These are phyloP conservation scores for Fusarium siculi DNA, from an alignment of 2,329 filamentous ascomycete genomes.

Conservation along the genomic window DNA sequence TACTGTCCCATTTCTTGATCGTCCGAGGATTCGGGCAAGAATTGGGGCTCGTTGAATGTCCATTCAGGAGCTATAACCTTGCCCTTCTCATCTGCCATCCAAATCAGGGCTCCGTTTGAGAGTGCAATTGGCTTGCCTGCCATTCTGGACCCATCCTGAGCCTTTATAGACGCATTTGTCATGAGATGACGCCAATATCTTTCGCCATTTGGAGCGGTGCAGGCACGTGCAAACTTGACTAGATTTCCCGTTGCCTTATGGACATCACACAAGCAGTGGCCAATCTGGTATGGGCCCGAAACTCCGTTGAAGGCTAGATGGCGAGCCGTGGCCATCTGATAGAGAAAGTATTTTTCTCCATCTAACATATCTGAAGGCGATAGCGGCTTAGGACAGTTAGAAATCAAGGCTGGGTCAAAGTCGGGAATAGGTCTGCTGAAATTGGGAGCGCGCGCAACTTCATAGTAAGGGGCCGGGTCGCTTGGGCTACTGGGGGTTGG, in stretches of 20 bases:
- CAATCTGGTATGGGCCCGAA: conserved; percentile 38
- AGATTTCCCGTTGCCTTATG: conserved; percentile 11
- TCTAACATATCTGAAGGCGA: conserved; percentile 1
- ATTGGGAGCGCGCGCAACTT: neutral
- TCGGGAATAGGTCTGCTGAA: neutral
- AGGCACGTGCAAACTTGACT: conserved; percentile 24
- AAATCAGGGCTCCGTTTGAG: conserved; percentile 16
- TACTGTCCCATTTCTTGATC: neutral
- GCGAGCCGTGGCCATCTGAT: conserved; percentile 33
- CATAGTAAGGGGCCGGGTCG: neutral
- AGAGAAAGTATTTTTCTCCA: conserved; percentile 1
- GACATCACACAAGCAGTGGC: conserved; percentile 36
- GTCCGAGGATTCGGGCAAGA: neutral
- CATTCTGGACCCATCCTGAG: neutral
- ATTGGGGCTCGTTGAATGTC: conserved; percentile 11
- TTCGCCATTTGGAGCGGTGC: neutral
- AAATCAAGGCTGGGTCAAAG: neutral
- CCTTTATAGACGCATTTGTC: neutral
- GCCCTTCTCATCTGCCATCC: conserved; percentile 16
- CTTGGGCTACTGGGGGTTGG: neutral
- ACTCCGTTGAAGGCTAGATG: conserved; percentile 23
- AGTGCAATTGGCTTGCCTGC: conserved; percentile 15
- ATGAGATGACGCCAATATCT: conserved; percentile 28
- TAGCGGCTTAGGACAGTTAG: conserved; percentile 12
- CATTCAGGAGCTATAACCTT: conserved; percentile 13